Evolutionary conservation across 768 basidiomycete genomes (phyloP), one percentile per base, ranked within the genome.

Genomic region (Pleurotus tuber-regium): DNA sequence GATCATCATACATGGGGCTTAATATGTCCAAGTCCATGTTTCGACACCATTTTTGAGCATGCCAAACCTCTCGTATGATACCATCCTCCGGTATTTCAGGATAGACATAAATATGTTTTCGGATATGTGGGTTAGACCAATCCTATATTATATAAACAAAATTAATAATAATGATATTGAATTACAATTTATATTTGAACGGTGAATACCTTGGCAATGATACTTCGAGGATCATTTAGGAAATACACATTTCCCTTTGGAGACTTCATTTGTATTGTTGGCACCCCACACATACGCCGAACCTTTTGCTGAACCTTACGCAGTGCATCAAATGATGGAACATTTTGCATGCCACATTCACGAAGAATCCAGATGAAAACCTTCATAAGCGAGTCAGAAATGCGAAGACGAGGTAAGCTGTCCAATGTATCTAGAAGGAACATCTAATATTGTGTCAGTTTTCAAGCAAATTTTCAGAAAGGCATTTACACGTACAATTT

Each of bases 361-460:
- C 58, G 31, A 24, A 70, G 57, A 7, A 66, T 46, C 65, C 67
- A 71, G 9, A 72, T 50, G 10, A 72, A 54, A 9, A 68, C 50
- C 24, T 60, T 64, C 57, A 72, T 57, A 18, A 68, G 53, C 1
- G 57, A 53, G 1, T 51, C 40, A 1, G 70, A 70, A 3, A 72
- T 53, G 9, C 59, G 63, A 14, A 69, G 58, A 0, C 66, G 50
- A 0, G 66, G 68, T 4, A 72, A 52, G 42, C 66, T 71, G 49
- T 71, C 63, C 9, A 70, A 50, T 2, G 58, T 56, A 38, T 72
- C 65, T 7, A 70, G 59, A 14, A 67, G 49, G 43, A 64, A 63
- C 10, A 35, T 28, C 14, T 28, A 44, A n/a, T n/a, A n/a, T n/a
- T n/a, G n/a, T n/a, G n/a, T n/a, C n/a, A n/a, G n/a, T n/a, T n/a